These are phyloP conservation scores for Penicillium sp. DNA, from an alignment of 2,329 filamentous ascomycete genomes.

Conservation along the genomic window DNA sequence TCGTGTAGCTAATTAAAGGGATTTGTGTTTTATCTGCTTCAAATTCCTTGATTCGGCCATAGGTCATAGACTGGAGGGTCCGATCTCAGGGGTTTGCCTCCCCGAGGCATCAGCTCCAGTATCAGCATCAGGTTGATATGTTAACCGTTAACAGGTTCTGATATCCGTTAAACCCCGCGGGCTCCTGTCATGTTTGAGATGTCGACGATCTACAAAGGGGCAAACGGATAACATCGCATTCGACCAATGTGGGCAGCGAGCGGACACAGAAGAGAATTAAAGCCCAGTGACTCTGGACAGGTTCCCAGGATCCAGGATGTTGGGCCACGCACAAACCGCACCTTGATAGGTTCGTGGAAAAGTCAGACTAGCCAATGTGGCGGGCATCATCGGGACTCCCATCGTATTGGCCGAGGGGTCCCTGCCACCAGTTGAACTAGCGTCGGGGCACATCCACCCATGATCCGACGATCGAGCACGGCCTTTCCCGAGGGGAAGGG, in stretches of 20 bases:
- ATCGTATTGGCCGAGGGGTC: slow-evolving; percentile 20
- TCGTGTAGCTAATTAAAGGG: neutral
- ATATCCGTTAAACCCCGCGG: slow-evolving; percentile 10
- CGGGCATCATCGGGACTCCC: neutral
- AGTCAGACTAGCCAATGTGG: neutral
- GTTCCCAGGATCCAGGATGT: slow-evolving; percentile 27
- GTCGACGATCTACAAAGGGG: slow-evolving; percentile 6
- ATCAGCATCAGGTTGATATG: neutral
- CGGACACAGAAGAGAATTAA: slow-evolving; percentile 1
- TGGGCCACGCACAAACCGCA: slow-evolving; percentile 27
- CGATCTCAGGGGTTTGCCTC: slow-evolving; percentile 26
- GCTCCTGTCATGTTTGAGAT: slow-evolving; percentile 15
- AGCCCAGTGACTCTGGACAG: slow-evolving; percentile 16
- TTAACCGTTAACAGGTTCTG: neutral
- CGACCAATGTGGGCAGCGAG: neutral
- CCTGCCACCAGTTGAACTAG: slow-evolving; percentile 18
- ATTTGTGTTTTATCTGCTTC: slow-evolving; percentile 8
- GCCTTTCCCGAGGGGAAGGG: slow-evolving; percentile 1
- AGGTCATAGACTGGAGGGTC: slow-evolving; percentile 17
- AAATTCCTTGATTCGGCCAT: slow-evolving; percentile 8
- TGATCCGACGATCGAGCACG: slow-evolving; percentile 28
- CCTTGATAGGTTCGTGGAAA: slow-evolving; percentile 26
- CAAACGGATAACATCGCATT: neutral
- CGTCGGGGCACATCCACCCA: slow-evolving; percentile 24
- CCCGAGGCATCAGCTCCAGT: slow-evolving; percentile 14